Evolutionary conservation across 306 rosid species (phyloP).

Genomic region (Casuarina cunninghamiana): DNA sequence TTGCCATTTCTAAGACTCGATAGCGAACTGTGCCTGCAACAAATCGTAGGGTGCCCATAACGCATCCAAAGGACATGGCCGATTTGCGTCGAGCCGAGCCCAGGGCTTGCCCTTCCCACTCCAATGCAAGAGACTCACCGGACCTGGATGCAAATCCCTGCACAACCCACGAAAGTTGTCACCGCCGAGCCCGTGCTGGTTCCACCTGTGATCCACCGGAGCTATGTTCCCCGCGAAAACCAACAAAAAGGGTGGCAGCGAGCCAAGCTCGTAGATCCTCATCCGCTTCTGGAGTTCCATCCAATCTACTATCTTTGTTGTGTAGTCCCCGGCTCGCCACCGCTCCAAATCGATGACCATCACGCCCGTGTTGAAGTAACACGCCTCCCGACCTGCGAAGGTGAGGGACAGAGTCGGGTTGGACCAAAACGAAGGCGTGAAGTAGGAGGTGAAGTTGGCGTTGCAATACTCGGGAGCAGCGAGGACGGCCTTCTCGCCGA

Average conservation of each 20-base stretch:
- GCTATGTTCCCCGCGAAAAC: slow-evolving; percentile 86
- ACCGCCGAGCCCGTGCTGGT: slow-evolving; percentile 97
- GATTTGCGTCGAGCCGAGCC: slow-evolving; percentile 78
- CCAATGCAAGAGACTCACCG: slow-evolving; percentile 92
- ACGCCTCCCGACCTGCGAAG: slow-evolving; percentile 66
- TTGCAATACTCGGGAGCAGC: slow-evolving; percentile 99
- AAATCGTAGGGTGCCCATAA: slow-evolving; percentile 96
- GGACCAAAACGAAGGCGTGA: slow-evolving; percentile 87
- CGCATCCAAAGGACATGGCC: slow-evolving; percentile 87
- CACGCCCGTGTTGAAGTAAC: slow-evolving; percentile 96
- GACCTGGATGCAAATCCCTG: slow-evolving; percentile 80
- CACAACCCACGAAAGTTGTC: slow-evolving; percentile 88
- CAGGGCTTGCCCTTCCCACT: slow-evolving; percentile 99
- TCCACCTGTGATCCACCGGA: slow-evolving; percentile 87
- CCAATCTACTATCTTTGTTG: slow-evolving; percentile 79
- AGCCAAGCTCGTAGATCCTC: slow-evolving; percentile 93
- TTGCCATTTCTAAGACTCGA: slow-evolving; percentile 46
- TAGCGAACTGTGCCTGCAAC: slow-evolving; percentile 52
- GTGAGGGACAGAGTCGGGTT: slow-evolving; percentile 72
- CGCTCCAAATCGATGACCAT: slow-evolving; percentile 82
- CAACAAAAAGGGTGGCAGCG: slow-evolving; percentile 79
- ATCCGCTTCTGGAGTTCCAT: slow-evolving; percentile 98
- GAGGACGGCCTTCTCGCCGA: slow-evolving; percentile 45
- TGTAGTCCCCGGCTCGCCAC: slow-evolving; percentile 85
- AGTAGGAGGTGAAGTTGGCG: slow-evolving; percentile 80